Base-by-base conservation (phyloP, 345 rosid species). In the Gynandropsis gynandra region DNA sequence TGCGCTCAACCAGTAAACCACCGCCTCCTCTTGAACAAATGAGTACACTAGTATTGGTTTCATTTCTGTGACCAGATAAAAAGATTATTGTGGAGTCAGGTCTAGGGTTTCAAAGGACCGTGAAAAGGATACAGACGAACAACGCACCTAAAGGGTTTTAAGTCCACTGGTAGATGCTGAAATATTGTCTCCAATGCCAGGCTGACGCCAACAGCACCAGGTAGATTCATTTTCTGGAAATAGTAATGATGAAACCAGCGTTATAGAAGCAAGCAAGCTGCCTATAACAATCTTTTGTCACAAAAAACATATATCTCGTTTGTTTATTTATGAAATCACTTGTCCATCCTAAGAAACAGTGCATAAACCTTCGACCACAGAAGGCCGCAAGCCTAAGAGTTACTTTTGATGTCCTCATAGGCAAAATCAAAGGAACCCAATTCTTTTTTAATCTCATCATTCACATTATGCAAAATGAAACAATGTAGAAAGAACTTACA, bases 11-110 rank as follows among this genome's bases (percentile, higher is more conserved):
- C 74, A 90, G 74, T 66, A 90, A 74, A 57, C 98, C 96, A 5
- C 98, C 98, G 3, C 98, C 98, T 60, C 98, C 98, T 72, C 77
- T 83, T 63, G 98, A 90, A 74, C 98, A 90, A 60, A 90, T 87
- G 56, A 90, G 98, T 50, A 90, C 66, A 45, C 57, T 73, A 54
- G 76, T 70, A 44, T 73, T 54, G 51, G 72, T 43, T 68, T 83
- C 95, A 72, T 76, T 82, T 79, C 96, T 87, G 69, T 43, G 48
- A 42, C 13, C 48, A 55, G 14, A 59, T 55, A 24, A 24, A 47
- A 37, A 58, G 19, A 58, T 65, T 20, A 58, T 21, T 31, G 18
- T 8, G 16, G 24, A 11, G 56, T 16, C 9, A 20, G 48, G 38
- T 58, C 29, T 2, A 24, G 29, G 29, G 42, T 40, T 65, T 52